A percentile compares a stretch with the other conserved stretches of the same genome.
Conservation (phyloP, 164 flowering plant species). For the Cinnamomum micranthum region DNA sequence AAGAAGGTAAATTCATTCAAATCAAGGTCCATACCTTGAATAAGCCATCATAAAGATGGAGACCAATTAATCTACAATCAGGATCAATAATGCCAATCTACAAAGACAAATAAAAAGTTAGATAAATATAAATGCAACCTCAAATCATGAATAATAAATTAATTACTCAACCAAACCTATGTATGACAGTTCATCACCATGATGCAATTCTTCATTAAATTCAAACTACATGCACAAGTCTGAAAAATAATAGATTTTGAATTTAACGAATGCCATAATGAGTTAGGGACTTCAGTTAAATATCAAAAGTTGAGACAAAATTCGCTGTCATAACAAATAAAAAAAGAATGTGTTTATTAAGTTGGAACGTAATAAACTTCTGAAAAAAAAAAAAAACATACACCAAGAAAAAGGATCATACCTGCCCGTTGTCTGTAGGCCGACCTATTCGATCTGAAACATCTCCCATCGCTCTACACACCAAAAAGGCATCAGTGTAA, state of each 20-base stretch:
- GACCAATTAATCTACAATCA: constrained; percentile 95
- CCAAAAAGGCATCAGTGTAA: not conserved
- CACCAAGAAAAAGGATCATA: constrained; percentile 14
- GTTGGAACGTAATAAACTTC: not conserved
- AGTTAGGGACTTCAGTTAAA: not conserved
- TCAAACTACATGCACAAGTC: not conserved
- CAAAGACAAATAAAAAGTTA: constrained; percentile 9
- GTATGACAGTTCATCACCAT: not conserved
- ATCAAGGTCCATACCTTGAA: constrained; percentile 60
- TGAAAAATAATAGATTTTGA: too few relatives aligned
- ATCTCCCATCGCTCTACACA: constrained; percentile 89
- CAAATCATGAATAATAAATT: not conserved
- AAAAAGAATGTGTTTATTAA: too few relatives aligned
- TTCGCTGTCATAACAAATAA: too few relatives aligned
- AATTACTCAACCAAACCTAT: not conserved
- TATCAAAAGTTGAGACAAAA: not conserved
- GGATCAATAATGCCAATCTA: constrained; percentile 99
- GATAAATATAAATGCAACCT: not conserved
- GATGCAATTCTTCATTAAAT: not conserved
- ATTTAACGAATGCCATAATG: not conserved
- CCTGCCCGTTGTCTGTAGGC: constrained; percentile 99
- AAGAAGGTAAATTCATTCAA: not conserved
- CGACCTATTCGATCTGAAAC: constrained; percentile 98
- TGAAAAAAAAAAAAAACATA: not conserved
- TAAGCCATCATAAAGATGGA: constrained; percentile 96